Evolutionary conservation across 75 land plant species (phyloP).

Genomic region (Sequoia sempervirens): DNA sequence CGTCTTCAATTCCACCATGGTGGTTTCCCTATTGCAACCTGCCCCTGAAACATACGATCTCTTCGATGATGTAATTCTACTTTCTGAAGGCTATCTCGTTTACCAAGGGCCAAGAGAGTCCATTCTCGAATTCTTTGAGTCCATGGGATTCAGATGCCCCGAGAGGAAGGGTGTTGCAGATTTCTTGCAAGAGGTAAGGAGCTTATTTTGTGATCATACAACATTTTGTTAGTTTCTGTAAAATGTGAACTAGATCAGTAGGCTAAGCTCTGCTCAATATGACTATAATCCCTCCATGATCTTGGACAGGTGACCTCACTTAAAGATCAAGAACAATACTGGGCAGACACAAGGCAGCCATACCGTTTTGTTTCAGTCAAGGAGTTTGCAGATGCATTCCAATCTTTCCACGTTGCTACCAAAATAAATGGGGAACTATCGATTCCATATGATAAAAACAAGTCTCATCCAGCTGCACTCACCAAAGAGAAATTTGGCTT

Average conservation of each 20-base stretch:
- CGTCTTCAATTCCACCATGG: conserved; percentile 58
- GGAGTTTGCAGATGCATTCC: conserved; percentile 64
- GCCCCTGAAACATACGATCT: conserved; percentile 81
- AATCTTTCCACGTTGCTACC: conserved; percentile 40
- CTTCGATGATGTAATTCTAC: conserved; percentile 81
- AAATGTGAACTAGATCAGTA: not conserved
- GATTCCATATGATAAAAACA: conserved; percentile 46
- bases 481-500: conserved; percentile 47
- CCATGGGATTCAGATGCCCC: conserved; percentile 81
- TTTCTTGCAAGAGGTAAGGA: conserved; percentile 77
- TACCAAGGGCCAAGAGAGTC: conserved; percentile 71
- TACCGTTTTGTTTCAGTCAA: conserved; percentile 65
- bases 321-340: conserved; percentile 95
- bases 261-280: not conserved
- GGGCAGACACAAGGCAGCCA: conserved; percentile 43
- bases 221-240: not conserved
- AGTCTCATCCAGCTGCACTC: conserved; percentile 72
- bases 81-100: conserved; percentile 67
- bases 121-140: conserved; percentile 63
- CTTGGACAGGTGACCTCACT: conserved; percentile 76
- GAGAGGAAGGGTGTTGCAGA: conserved; percentile 77
- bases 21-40: conserved; percentile 80
- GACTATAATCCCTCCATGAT: not conserved
- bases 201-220: not conserved
- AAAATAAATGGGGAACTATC: conserved; percentile 33